These are phyloP conservation scores for Microcos paniculata DNA, from an alignment of 345 rosid species.

Conservation along the genomic window DNA sequence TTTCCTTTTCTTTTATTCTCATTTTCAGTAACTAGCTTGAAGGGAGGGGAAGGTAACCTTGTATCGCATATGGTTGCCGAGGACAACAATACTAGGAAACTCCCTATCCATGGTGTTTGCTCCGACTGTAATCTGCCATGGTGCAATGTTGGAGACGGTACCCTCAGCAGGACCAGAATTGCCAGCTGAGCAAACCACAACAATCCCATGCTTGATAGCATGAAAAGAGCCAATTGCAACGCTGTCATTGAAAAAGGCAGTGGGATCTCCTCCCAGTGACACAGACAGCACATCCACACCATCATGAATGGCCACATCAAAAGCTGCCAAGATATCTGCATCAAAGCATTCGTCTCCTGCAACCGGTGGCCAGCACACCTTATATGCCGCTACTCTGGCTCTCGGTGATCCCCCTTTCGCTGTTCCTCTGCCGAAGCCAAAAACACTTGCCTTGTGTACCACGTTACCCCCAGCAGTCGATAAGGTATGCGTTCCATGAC, in stretches of 20 bases:
- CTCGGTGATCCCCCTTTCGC: conserved; percentile 87
- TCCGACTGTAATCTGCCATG: conserved; percentile 89
- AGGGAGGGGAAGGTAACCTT: conserved; percentile 42
- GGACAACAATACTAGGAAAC: conserved; percentile 62
- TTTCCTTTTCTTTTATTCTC: not conserved
- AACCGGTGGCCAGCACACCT: conserved; percentile 67
- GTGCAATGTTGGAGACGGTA: conserved; percentile 68
- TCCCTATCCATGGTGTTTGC: conserved; percentile 90
- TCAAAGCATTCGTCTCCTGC: conserved; percentile 59
- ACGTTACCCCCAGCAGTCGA: conserved; percentile 82
- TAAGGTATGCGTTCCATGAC: conserved; percentile 89
- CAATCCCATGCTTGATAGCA: conserved; percentile 59
- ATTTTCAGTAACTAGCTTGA: not conserved
- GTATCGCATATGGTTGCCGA: conserved; percentile 51
- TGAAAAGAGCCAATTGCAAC: conserved; percentile 79
- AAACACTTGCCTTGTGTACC: conserved; percentile 48
- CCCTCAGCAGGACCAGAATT: conserved; percentile 74
- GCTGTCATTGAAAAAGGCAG: conserved; percentile 50
- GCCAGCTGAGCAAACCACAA: conserved; percentile 73
- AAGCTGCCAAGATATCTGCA: conserved; percentile 66
- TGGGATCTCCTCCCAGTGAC: conserved; percentile 55
- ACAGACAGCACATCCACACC: conserved; percentile 78
- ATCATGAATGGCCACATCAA: conserved; percentile 71
- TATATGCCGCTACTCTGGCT: conserved; percentile 85
- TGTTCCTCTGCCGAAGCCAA: conserved; percentile 59